Percentiles rank a stretch among this genome's conserved stretches.
phyloP scores from a whole-genome alignment of 1,284 basidiomycete genomes.

The Lignosus rhinocerotis region DNA sequence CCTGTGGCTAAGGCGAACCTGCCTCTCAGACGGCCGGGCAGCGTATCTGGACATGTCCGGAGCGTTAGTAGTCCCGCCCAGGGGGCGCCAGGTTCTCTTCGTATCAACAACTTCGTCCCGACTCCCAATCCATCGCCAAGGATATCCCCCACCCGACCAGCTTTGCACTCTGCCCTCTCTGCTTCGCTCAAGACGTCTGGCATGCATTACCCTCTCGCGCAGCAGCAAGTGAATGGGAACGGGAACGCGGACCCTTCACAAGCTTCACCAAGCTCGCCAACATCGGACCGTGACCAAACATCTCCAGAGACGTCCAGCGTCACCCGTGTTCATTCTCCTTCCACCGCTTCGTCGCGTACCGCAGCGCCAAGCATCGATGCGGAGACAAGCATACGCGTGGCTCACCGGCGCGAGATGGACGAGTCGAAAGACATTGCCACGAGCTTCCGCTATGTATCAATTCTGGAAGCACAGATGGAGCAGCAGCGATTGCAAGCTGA shows the following conservation, averaged over 20 bases:
- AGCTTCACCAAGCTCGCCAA: slow-evolving; percentile 16
- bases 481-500: slow-evolving; percentile 15
- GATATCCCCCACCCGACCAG: slow-evolving; percentile 37
- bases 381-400: slow-evolving; percentile 37
- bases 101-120: slow-evolving; percentile 60
- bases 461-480: slow-evolving; percentile 61
- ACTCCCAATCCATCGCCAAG: slow-evolving; percentile 40
- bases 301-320: slow-evolving; percentile 16
- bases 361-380: slow-evolving; percentile 24
- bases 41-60: slow-evolving; percentile 14
- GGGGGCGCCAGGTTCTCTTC: slow-evolving; percentile 36
- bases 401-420: slow-evolving; percentile 60
- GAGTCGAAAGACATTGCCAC: slow-evolving; percentile 63
- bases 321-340: slow-evolving; percentile 27
- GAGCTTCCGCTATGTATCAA: slow-evolving; percentile 64
- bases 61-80: slow-evolving; percentile 11
- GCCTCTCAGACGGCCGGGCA: slow-evolving; percentile 13
- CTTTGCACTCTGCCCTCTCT: slow-evolving; percentile 62
- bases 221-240: slow-evolving; percentile 17
- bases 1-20: not conserved
- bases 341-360: slow-evolving; percentile 31
- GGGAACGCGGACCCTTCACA: slow-evolving; percentile 5
- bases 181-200: slow-evolving; percentile 62
- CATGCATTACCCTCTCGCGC: slow-evolving; percentile 54
- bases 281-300: slow-evolving; percentile 6